Base-by-base conservation (phyloP, 2,329 filamentous ascomycete species). In the Bretziella fagacearum region DNA sequence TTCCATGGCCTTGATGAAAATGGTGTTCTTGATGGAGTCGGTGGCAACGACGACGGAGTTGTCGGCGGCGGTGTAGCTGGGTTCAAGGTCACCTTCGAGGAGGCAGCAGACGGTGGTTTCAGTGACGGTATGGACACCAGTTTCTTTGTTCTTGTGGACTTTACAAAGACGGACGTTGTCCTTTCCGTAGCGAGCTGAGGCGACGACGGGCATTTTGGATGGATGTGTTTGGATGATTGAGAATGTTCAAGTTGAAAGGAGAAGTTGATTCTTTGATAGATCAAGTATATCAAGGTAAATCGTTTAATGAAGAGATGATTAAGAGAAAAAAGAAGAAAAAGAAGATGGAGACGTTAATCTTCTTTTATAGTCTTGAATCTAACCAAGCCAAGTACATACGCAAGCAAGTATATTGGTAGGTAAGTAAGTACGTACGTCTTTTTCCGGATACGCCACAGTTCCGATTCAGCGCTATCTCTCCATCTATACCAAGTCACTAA, bases 141-240 rank as follows among this genome's bases (percentile, higher is more conserved):
- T 81, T 57, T 77, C 69, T 59, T 77, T 69, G 62, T 96, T 78
- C 57, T 77, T 78, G 59, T 93, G 73, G 58, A 95, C 86, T 66
- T 98, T 98, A 77, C 82, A 93, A 57, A 98, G 77, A 59, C 91
- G 87, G 72, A 98, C 81, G 68, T 98, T 96, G 75, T 96, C 91
- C 77, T 98, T 89, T 67, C 83, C 83, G 62, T 87, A 89, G 60
- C 79, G 77, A 56, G 83, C 82, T 57, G 74, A 66, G 51, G 72
- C 67, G 51, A 79, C 63, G 55, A 62, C 61, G 53, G 74, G 64
- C 73, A 79, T 78, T 42, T 61, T 53, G 35, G 42, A 20, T 26
- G 29, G 30, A 13, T 13, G 23, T 23, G 18, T 26, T 17, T 15
- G n/a, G 10, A 13, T 29, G 17, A 6, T 10, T 20, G 23, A 15